Percentiles rank a stretch among this genome's conserved stretches.
Evolutionary conservation across 768 basidiomycete species (phyloP).

Genomic region (Cystofilobasidium ferigula): DNA sequence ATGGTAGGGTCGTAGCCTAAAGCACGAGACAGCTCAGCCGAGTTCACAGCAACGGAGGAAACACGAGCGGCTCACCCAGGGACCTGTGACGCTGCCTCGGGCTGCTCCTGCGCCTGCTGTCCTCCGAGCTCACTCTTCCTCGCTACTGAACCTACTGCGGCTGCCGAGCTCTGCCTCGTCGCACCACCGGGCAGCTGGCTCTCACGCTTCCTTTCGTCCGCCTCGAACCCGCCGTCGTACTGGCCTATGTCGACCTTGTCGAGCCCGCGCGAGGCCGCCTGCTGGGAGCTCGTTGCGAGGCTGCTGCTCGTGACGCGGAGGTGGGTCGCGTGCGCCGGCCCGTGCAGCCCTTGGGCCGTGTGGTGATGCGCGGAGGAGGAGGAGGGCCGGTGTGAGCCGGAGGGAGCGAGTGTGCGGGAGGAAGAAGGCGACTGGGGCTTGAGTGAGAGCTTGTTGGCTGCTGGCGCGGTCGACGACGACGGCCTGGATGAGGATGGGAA

Average conservation of each 20-base stretch:
- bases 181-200: conserved; percentile 56
- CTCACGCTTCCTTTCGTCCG: conserved; percentile 52
- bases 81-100: not conserved
- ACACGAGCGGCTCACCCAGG: not conserved
- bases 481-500: not conserved
- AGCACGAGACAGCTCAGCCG: not conserved
- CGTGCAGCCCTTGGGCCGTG: conserved; percentile 38
- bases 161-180: conserved; percentile 38
- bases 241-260: conserved; percentile 46
- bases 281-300: conserved; percentile 14
- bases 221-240: conserved; percentile 95
- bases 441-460: not conserved
- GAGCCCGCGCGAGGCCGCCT: conserved; percentile 22
- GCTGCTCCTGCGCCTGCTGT: not conserved
- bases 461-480: not conserved
- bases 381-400: not conserved
- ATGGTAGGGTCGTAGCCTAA: conserved; percentile 11
- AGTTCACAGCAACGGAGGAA: not conserved
- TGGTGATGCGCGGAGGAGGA: conserved; percentile 27
- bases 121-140: not conserved
- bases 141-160: not conserved
- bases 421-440: not conserved
- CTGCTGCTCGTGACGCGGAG: conserved; percentile 30
- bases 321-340: conserved; percentile 38
- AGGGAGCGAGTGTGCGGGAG: not conserved